phyloP scores from a whole-genome alignment of 176 grass and related monocot genomes.

The Musa beccarii region DNA sequence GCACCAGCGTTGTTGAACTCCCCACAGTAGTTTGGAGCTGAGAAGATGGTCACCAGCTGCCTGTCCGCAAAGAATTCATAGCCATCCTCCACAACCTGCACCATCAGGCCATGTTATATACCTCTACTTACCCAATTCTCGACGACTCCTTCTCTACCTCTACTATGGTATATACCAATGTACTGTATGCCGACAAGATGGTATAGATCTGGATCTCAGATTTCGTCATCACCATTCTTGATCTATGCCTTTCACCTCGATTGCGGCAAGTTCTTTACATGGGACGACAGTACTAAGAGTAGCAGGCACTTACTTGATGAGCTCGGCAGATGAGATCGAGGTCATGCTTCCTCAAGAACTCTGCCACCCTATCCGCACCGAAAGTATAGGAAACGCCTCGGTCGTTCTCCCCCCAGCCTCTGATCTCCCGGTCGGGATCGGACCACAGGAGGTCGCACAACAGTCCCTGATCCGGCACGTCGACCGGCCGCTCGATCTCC shows the following conservation, averaged over 20 bases:
- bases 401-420: conserved; percentile 51
- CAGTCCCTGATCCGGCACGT: conserved; percentile 52
- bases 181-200: too few relatives aligned
- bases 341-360: conserved; percentile 49
- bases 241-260: too few relatives aligned
- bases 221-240: too few relatives aligned
- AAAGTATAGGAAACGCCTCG: conserved; percentile 65
- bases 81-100: conserved; percentile 48
- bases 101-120: not conserved
- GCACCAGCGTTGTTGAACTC: conserved; percentile 59
- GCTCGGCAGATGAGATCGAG: conserved; percentile 64
- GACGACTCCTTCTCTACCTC: too few relatives aligned
- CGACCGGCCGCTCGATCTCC: conserved; percentile 40
- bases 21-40: conserved; percentile 53
- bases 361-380: conserved; percentile 40
- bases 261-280: too few relatives aligned
- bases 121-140: not conserved
- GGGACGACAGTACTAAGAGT: too few relatives aligned
- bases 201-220: too few relatives aligned
- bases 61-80: conserved; percentile 55
- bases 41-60: conserved; percentile 49
- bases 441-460: conserved; percentile 68
- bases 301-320: conserved; percentile 32
- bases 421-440: conserved; percentile 35
- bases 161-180: too few relatives aligned